Evolutionary conservation across 2,329 filamentous ascomycete genomes (phyloP).

Genomic region (Xylaria sp.): DNA sequence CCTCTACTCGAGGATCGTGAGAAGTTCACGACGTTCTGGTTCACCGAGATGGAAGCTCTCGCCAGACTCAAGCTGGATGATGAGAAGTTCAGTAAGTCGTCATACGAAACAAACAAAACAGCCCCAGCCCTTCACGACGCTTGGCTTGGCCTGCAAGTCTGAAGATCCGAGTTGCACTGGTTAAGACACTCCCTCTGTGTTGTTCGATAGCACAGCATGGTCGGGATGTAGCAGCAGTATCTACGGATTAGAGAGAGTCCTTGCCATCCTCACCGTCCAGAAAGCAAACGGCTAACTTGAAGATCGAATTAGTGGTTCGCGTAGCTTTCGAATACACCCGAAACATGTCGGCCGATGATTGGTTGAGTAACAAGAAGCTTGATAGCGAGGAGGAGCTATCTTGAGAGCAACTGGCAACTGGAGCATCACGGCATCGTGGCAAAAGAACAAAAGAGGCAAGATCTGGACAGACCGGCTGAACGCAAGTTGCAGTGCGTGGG

Average conservation of each 20-base stretch:
- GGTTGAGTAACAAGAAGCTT: conserved; percentile 21
- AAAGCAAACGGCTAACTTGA: conserved; percentile 13
- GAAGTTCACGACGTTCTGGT: conserved; percentile 31
- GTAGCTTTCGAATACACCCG: conserved; percentile 27
- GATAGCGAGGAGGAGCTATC: conserved; percentile 12
- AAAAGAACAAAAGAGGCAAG: conserved; percentile 5
- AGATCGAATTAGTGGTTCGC: conserved; percentile 25
- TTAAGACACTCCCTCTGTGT: not conserved
- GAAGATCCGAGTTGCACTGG: not conserved
- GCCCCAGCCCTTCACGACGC: not conserved
- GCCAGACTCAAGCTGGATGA: conserved; percentile 29
- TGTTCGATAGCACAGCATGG: conserved; percentile 5
- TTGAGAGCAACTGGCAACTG: not conserved
- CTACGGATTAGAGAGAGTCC: not conserved
- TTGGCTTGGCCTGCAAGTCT: not conserved
- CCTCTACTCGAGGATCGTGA: conserved; percentile 25
- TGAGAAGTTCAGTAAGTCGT: conserved; percentile 30
- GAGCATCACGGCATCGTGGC: conserved; percentile 6
- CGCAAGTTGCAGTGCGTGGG: conserved; percentile 4
- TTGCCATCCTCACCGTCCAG: not conserved
- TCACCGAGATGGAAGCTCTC: conserved; percentile 26
- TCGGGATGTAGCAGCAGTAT: not conserved
- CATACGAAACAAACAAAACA: not conserved
- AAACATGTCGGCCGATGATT: conserved; percentile 28
- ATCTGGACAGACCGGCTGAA: conserved; percentile 12